A percentile compares a stretch with the other conserved stretches of the same genome.
phyloP scores from a whole-genome alignment of 2,329 filamentous ascomycete genomes.

The Phaeoacremonium minimum region DNA sequence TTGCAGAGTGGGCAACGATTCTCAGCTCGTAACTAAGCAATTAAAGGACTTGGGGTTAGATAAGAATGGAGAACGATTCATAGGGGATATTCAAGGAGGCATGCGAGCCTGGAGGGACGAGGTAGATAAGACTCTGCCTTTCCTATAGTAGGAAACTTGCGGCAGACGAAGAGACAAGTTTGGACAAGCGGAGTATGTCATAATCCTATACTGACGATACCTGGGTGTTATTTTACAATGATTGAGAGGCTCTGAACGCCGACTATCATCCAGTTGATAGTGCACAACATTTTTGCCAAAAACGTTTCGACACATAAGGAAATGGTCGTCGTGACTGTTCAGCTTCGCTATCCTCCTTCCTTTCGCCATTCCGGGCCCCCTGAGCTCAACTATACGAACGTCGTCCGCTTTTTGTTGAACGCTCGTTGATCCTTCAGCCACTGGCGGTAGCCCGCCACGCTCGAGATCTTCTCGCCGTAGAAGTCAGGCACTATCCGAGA shows the following conservation, averaged over 20 bases:
- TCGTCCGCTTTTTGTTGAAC: constrained; percentile 86
- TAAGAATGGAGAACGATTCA: constrained; percentile 46
- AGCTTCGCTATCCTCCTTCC: background rate
- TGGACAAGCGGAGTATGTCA: constrained; percentile 6
- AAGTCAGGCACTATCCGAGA: constrained; percentile 89
- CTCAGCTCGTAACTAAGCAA: constrained; percentile 63
- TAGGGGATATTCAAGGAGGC: constrained; percentile 70
- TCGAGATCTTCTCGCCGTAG: constrained; percentile 97
- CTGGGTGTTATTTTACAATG: constrained; percentile 7
- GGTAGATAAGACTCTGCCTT: constrained; percentile 57
- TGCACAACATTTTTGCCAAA: constrained; percentile 10
- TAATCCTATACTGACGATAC: constrained; percentile 2
- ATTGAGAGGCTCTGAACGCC: constrained; percentile 22
- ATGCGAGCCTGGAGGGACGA: constrained; percentile 67
- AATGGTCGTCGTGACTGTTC: background rate
- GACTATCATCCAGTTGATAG: too few species aligned
- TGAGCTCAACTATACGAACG: constrained; percentile 44
- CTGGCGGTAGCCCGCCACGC: constrained; percentile 82
- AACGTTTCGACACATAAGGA: background rate
- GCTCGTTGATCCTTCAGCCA: constrained; percentile 98
- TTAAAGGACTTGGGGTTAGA: constrained; percentile 59
- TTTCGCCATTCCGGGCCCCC: background rate
- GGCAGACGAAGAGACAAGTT: constrained; percentile 3
- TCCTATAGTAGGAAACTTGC: constrained; percentile 29
- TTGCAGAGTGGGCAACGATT: constrained; percentile 75